Evolutionary conservation across 192 early-diverging fungal species (phyloP).

Genomic region (Phycomyces nitens): DNA sequence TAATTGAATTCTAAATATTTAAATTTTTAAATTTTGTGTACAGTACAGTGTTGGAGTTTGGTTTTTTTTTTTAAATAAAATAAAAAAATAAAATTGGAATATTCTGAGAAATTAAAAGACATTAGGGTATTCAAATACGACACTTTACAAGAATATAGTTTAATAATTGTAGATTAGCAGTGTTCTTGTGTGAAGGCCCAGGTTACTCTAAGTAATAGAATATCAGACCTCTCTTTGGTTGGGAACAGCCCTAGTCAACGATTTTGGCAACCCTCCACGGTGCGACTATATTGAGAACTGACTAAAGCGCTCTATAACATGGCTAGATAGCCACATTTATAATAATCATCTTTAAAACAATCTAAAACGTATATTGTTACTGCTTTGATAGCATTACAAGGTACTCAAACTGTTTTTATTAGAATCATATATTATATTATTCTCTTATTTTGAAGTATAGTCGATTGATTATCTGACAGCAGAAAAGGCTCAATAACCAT

Average conservation of each 20-base stretch:
- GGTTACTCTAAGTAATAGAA: too few species aligned
- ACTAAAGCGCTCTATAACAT: constrained; percentile 6
- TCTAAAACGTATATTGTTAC: constrained; percentile 4
- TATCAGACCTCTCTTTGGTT: constrained; percentile 2
- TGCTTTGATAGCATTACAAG: constrained; percentile 2
- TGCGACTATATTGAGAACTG: constrained; percentile 2
- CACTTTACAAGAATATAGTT: too few species aligned
- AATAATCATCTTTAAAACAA: constrained; percentile 6
- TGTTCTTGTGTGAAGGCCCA: too few species aligned
- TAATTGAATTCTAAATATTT: too few species aligned
- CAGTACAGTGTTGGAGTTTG: too few species aligned
- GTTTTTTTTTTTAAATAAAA: too few species aligned
- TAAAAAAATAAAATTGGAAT: too few species aligned
- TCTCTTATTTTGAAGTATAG: constrained; percentile 5
- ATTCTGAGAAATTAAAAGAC: too few species aligned
- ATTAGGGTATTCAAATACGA: too few species aligned
- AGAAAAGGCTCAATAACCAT: constrained; percentile 1
- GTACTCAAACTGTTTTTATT: constrained; percentile 5
- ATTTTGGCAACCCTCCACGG: constrained; percentile 2
- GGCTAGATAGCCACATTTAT: constrained; percentile 4
- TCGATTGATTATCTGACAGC: constrained; percentile 1
- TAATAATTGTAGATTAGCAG: too few species aligned
- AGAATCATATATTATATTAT: constrained; percentile 8
- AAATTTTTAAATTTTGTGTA: too few species aligned
- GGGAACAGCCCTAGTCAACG: constrained; percentile 3